Percentiles rank a stretch among this genome's conserved stretches.
These are phyloP conservation scores for Cladosporium sp. DNA, from an alignment of 2,329 filamentous ascomycete species.

Conservation along the genomic window DNA sequence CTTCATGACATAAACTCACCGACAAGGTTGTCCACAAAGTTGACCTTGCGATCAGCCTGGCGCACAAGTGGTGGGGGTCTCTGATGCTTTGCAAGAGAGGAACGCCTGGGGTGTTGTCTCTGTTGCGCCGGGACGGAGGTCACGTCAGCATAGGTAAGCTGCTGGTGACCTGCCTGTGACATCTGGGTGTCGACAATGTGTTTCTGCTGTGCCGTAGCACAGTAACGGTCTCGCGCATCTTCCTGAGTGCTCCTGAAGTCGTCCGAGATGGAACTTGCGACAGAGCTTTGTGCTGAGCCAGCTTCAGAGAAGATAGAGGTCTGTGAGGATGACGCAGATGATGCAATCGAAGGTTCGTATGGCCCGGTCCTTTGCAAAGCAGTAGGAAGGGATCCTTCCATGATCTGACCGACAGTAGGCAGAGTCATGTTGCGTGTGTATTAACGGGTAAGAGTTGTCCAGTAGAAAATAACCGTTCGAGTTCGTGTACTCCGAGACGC, in stretches of 20 bases:
- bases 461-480: slow-evolving; percentile 30
- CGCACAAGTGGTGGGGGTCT: slow-evolving; percentile 75
- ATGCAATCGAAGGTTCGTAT: slow-evolving; percentile 70
- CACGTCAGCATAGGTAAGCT: slow-evolving; percentile 37
- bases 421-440: slow-evolving; percentile 31
- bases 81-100: slow-evolving; percentile 56
- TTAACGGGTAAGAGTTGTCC: slow-evolving; percentile 28
- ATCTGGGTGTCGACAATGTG: slow-evolving; percentile 1
- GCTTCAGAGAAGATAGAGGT: slow-evolving; percentile 74
- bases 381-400: slow-evolving; percentile 36
- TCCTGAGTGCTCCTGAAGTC: slow-evolving; percentile 53
- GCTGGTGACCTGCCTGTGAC: slow-evolving; percentile 30
- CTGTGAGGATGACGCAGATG: slow-evolving; percentile 73
- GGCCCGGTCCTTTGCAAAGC: slow-evolving; percentile 44
- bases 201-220: slow-evolving; percentile 26
- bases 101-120: slow-evolving; percentile 62
- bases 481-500: slow-evolving; percentile 28
- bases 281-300: slow-evolving; percentile 47
- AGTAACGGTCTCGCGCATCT: slow-evolving; percentile 30
- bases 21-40: slow-evolving; percentile 95
- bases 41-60: slow-evolving; percentile 88
- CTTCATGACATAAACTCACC: slow-evolving; percentile 64
- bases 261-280: slow-evolving; percentile 62
- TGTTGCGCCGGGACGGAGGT: slow-evolving; percentile 59
- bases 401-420: slow-evolving; percentile 22